Base-by-base conservation (phyloP, 768 basidiomycete species). In the Leccinum variicolor region DNA sequence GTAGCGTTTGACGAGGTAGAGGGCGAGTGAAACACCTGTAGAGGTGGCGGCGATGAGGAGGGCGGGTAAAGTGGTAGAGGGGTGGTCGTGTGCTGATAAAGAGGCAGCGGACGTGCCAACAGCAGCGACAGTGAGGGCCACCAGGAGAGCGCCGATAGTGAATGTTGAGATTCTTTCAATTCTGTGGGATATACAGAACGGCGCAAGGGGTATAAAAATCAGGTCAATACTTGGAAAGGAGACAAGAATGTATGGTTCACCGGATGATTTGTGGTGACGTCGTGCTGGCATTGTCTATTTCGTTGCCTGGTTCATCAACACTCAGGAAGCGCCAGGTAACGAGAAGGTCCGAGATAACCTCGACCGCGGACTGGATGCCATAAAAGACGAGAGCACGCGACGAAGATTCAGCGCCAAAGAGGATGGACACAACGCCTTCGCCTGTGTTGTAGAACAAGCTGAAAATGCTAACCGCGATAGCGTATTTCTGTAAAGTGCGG, bases 351-450 rank as follows among this genome's bases (percentile, higher is more conserved):
- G 79, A 80, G 51, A 76, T 65, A 33, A 80, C 79, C 57, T 81
- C 80, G 39, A 80, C 76, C 4, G 63, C 77, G 0, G 79, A 80
- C 45, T 81, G 80, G 15, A 81, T 72, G 1, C 80, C 79, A 49
- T 77, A 81, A 66, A 81, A 81, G 26, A 81, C 67, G 41, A 81
- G 74, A 7, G 80, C 73, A 5, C 67, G 72, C 1, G 79, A 81
- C 3, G 73, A 70, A 11, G 78, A 75, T 31, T 79, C 79, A 52
- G 73, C 69, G 1, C 80, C 79, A 51, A 81, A 77, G 19, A 74
- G 66, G 34, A 81, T 69, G 7, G 79, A 80, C 15, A 81, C 49
- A 1, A 69, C 73, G 9, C 79, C 79, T 55, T 81, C 80, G 54
- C 33, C 76, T 60, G 57, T 64, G 71, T 63, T 76, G 70, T 69